A percentile compares a stretch with the other conserved stretches of the same genome.
Evolutionary conservation across 352 stramenopile species (phyloP).

Genomic region (Saprolegnia diclina): DNA sequence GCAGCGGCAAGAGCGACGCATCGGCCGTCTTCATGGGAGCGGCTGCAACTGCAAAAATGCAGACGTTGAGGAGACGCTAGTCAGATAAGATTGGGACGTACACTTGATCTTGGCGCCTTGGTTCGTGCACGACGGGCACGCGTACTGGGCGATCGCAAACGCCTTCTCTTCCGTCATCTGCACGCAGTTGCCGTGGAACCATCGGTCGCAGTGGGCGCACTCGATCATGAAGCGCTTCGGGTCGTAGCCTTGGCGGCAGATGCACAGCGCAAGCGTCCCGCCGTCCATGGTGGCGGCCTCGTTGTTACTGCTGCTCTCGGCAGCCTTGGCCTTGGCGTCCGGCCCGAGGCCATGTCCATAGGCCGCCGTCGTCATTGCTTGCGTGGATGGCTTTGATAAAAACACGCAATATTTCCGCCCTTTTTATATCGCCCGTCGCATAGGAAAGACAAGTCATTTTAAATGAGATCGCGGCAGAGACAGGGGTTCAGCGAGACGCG

Average conservation of each 20-base stretch:
- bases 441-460: conserved; percentile 6
- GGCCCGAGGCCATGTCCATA: too few species aligned
- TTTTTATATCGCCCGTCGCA: conserved; percentile 3
- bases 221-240: conserved; percentile 46
- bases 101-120: conserved; percentile 34
- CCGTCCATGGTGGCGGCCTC: conserved; percentile 9
- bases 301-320: background rate
- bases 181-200: conserved; percentile 53
- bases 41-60: background rate
- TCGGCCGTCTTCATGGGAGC: conserved; percentile 13
- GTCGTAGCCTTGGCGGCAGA: conserved; percentile 22
- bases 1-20: conserved; percentile 9
- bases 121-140: conserved; percentile 41
- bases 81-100: background rate
- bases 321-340: too few species aligned
- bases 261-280: conserved; percentile 6
- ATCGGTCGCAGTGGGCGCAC: conserved; percentile 60
- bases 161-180: conserved; percentile 51
- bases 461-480: background rate
- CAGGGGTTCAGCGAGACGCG: background rate
- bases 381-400: too few species aligned
- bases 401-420: background rate
- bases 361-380: too few species aligned
- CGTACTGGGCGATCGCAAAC: conserved; percentile 52
- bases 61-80: background rate